Base-by-base conservation (phyloP, 1,284 basidiomycete genomes). In the Puccinia sorghi region DNA sequence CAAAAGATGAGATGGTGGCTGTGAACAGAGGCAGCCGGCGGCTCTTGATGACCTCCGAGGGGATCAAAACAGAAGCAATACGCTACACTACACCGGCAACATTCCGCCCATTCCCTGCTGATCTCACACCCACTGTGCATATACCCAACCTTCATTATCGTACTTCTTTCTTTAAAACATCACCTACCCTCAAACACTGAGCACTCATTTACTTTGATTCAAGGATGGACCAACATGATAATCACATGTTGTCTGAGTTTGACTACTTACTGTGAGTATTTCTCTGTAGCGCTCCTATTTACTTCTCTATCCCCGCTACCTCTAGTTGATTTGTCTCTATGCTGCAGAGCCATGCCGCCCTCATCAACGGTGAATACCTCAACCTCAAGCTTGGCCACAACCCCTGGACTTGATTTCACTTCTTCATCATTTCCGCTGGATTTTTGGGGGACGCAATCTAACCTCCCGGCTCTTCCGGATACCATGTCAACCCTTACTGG, bases 201-300 rank as follows among this genome's bases (percentile, higher is more conserved):
- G 22, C 20, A 67, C 12, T 67, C 64, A 67, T 41, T 48, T 27
- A 46, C 48, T 27, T 46, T 32, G 43, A 67, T 48, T 48, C 64
- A 48, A 46, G 17, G 6, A 67, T 67, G 64, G 6, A 48, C 9
- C 13, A 67, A 25, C 37, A 39, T 67, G 64, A 22, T 50, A 67
- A 22, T 39, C 39, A 2, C 41, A 17, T 48, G 20, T 67, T 67
- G 41, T 22, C 64, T 43, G 59, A 61, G 59, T 41, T 61, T 61
- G 59, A 61, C 37, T 2, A 61, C 59, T 61, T 41, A 61, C 15
- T 61, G 59, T 61, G 59, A 61, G 59, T 39, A 20, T n/a, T 61
- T 61, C 41, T n/a, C n/a, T 61, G 11, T 13, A 13, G 56, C 27
- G 56, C 56, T 61, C 17, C 37, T 37, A 39, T n/a, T 17, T 39